Percentiles rank a stretch among this genome's conserved stretches.
Conservation (phyloP, 2,329 filamentous ascomycete species). For the Aspergillus melleus region DNA sequence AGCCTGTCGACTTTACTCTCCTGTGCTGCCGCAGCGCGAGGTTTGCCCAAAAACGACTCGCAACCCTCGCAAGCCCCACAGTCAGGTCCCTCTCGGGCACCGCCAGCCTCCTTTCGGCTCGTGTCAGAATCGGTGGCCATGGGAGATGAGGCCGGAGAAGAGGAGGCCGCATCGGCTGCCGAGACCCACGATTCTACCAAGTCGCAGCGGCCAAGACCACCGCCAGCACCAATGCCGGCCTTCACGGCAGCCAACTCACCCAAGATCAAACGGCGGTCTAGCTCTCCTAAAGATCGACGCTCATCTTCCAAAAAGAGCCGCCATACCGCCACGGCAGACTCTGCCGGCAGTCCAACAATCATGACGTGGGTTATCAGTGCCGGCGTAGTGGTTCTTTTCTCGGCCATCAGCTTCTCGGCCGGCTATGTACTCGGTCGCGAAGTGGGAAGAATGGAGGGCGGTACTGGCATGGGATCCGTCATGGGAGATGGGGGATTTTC, state of each 20-base stretch:
- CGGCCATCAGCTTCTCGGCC: constrained; percentile 64
- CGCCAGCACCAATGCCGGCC: constrained; percentile 22
- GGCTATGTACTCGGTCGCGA: constrained; percentile 64
- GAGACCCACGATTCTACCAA: constrained; percentile 21
- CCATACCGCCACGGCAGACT: constrained; percentile 30
- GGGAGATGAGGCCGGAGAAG: constrained; percentile 39
- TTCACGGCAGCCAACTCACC: constrained; percentile 15
- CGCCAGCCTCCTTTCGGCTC: constrained; percentile 57
- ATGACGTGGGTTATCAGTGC: constrained; percentile 67
- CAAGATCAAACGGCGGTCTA: constrained; percentile 35
- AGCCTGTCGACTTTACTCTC: constrained; percentile 94
- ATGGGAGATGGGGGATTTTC: constrained; percentile 28
- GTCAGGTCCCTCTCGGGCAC: constrained; percentile 31
- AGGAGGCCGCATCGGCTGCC: constrained; percentile 21
- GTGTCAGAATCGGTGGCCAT: constrained; percentile 62
- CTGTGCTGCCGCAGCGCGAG: constrained; percentile 87
- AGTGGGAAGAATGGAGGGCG: constrained; percentile 54
- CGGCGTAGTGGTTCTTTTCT: constrained; percentile 64
- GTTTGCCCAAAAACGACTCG: constrained; percentile 63
- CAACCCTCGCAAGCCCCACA: constrained; percentile 31
- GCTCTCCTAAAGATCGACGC: constrained; percentile 39
- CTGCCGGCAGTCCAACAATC: constrained; percentile 56
- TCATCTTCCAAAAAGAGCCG: constrained; percentile 38
- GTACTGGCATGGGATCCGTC: constrained; percentile 26
- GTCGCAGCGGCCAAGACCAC: constrained; percentile 23